These are phyloP conservation scores for Chenopodium album DNA, from an alignment of 148 eudicot genomes.

Conservation along the genomic window DNA sequence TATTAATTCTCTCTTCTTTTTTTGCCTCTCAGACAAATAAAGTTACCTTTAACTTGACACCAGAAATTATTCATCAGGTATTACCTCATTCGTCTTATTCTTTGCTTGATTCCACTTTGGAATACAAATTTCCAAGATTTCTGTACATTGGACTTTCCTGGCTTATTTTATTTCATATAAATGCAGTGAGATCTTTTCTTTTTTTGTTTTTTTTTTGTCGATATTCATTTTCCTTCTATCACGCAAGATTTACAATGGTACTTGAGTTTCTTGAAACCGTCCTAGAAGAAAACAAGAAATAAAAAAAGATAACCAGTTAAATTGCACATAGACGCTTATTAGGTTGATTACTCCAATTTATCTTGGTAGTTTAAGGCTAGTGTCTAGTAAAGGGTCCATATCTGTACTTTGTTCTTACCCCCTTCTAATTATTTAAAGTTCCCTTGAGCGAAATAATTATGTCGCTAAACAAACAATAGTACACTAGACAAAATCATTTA, in stretches of 20 bases:
- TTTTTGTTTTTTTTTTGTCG: too few relatives aligned
- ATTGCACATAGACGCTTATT: not conserved
- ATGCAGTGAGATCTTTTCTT: not conserved
- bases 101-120: not conserved
- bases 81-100: not conserved
- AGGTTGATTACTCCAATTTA: not conserved
- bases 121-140: not conserved
- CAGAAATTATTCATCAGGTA: constrained; percentile 98
- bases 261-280: not conserved
- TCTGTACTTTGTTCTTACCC: constrained; percentile 4
- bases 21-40: constrained; percentile 71
- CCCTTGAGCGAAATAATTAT: not conserved
- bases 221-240: not conserved
- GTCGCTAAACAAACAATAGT: not conserved
- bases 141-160: not conserved
- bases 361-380: not conserved
- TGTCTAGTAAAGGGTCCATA: not conserved
- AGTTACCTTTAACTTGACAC: constrained; percentile 88
- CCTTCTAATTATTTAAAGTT: not conserved
- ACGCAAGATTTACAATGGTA: not conserved
- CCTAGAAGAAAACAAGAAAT: too few relatives aligned
- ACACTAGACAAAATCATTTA: not conserved
- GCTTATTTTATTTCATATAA: not conserved
- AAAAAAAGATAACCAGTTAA: not conserved
- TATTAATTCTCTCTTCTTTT: constrained; percentile 6